These are phyloP conservation scores for Podospora pseudocomata DNA, from an alignment of 495 filamentous ascomycete genomes.

Conservation along the genomic window DNA sequence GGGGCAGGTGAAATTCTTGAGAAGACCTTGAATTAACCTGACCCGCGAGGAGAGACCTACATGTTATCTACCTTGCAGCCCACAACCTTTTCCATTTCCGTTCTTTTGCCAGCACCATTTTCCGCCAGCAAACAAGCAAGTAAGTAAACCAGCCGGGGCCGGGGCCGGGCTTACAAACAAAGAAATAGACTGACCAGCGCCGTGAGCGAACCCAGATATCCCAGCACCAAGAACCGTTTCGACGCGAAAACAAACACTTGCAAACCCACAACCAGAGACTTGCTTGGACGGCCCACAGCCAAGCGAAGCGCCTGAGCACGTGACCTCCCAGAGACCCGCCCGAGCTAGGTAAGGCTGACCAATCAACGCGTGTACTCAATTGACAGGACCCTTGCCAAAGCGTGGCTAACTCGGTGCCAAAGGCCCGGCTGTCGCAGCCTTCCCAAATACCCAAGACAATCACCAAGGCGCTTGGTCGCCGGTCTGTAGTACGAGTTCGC, in stretches of 20 bases:
- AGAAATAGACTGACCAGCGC: neutral
- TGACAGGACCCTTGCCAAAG: slow-evolving; percentile 1
- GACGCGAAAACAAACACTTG: neutral
- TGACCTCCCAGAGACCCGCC: neutral
- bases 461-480: neutral
- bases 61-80: neutral
- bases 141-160: neutral
- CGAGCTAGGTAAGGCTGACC: neutral
- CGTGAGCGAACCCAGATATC: neutral
- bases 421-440: slow-evolving; percentile 2
- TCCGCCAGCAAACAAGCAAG: neutral
- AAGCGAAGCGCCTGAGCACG: neutral
- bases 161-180: neutral
- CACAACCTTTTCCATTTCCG: neutral
- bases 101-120: neutral
- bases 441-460: neutral
- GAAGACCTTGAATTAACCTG: neutral
- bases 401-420: neutral
- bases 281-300: neutral
- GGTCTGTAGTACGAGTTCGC: neutral
- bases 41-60: neutral
- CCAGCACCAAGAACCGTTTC: neutral
- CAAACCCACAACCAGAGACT: neutral
- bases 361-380: neutral
- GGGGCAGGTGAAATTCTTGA: neutral